Percentiles rank a stretch among this genome's conserved stretches.
Conservation (phyloP, 352 stramenopile species). For the Globisporangium middletonii region DNA sequence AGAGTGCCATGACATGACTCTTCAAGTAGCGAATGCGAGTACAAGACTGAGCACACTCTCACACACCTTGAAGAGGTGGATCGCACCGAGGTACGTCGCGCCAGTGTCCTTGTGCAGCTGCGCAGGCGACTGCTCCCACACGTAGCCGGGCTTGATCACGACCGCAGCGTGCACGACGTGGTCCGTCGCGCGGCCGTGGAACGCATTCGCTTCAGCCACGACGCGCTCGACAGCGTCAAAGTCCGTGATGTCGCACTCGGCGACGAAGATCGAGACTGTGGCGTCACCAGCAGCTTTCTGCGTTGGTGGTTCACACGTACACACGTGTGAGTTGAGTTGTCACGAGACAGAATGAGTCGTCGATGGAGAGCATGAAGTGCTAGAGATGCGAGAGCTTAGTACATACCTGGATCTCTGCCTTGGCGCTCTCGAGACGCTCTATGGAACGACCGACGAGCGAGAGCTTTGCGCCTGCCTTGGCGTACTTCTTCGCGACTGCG, state of each 20-base stretch:
- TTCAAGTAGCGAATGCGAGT: too few relatives aligned
- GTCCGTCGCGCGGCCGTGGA: conserved; percentile 49
- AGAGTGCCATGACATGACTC: too few relatives aligned
- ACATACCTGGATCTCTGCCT: conserved; percentile 7
- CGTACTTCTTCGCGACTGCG: conserved; percentile 58
- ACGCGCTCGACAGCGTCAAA: conserved; percentile 24
- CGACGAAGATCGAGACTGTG: conserved; percentile 16
- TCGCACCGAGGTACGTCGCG: conserved; percentile 53
- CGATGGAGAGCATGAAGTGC: too few relatives aligned
- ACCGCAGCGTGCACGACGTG: conserved; percentile 50
- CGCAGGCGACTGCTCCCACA: conserved; percentile 46
- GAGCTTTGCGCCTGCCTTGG: conserved; percentile 33
- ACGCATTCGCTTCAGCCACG: conserved; percentile 43
- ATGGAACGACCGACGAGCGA: conserved; percentile 10
- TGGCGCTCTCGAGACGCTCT: conserved; percentile 5
- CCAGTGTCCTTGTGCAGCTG: conserved; percentile 43
- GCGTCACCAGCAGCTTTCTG: too few relatives aligned
- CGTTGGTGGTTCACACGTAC: too few relatives aligned
- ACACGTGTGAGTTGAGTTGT: too few relatives aligned
- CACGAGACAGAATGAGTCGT: conserved; percentile 9
- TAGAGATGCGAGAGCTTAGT: too few relatives aligned
- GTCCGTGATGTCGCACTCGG: conserved; percentile 38
- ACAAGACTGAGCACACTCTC: too few relatives aligned
- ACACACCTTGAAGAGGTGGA: conserved; percentile 29
- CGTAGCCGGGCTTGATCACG: conserved; percentile 26